Evolutionary conservation across 768 basidiomycete genomes (phyloP).

Genomic region (Artomyces pyxidatus): DNA sequence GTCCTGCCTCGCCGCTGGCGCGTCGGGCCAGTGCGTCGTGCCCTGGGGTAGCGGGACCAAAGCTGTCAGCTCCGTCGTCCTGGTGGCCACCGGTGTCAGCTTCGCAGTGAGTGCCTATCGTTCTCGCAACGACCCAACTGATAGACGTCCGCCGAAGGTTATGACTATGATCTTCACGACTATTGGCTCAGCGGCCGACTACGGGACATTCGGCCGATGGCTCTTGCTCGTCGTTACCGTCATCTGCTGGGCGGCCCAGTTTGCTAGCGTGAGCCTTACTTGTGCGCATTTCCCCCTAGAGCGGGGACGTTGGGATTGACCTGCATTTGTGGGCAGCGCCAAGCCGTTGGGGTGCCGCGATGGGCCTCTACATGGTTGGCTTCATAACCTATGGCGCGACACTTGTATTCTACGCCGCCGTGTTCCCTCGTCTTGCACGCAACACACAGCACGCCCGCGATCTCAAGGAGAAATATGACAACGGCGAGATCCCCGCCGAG

Average conservation of each 20-base stretch:
- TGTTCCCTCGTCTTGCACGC: constrained; percentile 74
- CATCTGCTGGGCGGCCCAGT: constrained; percentile 78
- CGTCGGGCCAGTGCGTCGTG: constrained; percentile 70
- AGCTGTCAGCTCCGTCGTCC: constrained; percentile 65
- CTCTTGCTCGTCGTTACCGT: constrained; percentile 61
- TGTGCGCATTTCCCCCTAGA: constrained; percentile 31
- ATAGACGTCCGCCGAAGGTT: constrained; percentile 29
- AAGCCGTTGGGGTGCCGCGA: constrained; percentile 63
- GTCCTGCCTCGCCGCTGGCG: constrained; percentile 44
- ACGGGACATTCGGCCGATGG: constrained; percentile 73
- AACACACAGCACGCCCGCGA: constrained; percentile 59
- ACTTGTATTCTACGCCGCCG: constrained; percentile 70
- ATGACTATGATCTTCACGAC: constrained; percentile 82
- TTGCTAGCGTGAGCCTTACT: constrained; percentile 66
- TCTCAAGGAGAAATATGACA: constrained; percentile 47
- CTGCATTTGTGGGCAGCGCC: constrained; percentile 34
- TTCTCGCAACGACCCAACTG: background rate
- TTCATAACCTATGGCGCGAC: constrained; percentile 78
- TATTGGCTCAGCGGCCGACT: constrained; percentile 61
- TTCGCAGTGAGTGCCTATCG: constrained; percentile 46
- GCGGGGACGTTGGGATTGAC: background rate
- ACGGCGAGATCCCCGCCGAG: constrained; percentile 48
- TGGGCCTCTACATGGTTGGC: constrained; percentile 73
- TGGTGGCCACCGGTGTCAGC: constrained; percentile 67
- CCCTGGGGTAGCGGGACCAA: constrained; percentile 73